phyloP scores from a whole-genome alignment of 2,329 filamentous ascomycete genomes.

The Cladosporium sp. region DNA sequence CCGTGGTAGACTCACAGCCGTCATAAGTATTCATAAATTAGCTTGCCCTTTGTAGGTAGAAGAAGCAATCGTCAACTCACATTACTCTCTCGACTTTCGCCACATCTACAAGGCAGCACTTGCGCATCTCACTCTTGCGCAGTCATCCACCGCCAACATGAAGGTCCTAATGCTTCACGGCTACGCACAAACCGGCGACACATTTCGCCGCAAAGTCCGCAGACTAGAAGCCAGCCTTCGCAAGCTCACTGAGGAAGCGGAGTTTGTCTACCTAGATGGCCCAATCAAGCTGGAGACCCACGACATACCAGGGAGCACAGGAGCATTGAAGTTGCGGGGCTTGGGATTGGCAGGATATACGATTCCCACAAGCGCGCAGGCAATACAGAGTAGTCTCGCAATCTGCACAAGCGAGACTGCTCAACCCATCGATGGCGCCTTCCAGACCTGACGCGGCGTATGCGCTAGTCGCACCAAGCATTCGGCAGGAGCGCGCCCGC shows the following conservation, averaged over 20 bases:
- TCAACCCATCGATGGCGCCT: not conserved
- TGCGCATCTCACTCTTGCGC: not conserved
- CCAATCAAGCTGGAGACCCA: not conserved
- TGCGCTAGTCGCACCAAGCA: not conserved
- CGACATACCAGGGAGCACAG: not conserved
- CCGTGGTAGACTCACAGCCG: not conserved
- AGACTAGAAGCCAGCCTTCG: not conserved
- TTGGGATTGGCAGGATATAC: not conserved
- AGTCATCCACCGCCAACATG: not conserved
- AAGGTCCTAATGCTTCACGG: slow-evolving; percentile 4
- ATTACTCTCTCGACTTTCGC: too few relatives aligned
- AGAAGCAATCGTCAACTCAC: too few relatives aligned
- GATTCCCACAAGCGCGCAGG: not conserved
- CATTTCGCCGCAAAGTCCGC: not conserved
- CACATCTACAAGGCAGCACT: not conserved
- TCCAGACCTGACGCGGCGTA: not conserved
- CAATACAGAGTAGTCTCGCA: not conserved
- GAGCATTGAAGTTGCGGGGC: not conserved
- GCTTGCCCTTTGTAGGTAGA: too few relatives aligned
- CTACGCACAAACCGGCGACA: slow-evolving; percentile 7
- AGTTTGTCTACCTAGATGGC: not conserved
- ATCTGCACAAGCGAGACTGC: not conserved
- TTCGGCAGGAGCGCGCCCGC: not conserved
- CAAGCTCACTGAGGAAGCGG: not conserved
- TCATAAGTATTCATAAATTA: too few relatives aligned